Base-by-base conservation (phyloP, 768 basidiomycete species). In the Lactarius sp. region DNA sequence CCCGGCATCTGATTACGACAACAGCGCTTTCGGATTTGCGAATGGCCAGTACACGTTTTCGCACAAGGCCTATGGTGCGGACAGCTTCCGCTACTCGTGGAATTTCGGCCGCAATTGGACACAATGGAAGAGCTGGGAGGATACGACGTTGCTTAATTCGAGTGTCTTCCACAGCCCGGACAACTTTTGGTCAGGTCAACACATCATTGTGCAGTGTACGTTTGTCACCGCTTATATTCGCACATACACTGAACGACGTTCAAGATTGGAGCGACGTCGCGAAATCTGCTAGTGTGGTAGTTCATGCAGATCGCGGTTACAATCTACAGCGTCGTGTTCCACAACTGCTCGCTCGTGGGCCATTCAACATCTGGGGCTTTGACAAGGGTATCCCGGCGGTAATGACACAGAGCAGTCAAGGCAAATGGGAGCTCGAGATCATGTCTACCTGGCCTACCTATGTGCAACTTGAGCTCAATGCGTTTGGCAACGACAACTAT, bases 311-410 rank as follows among this genome's bases (percentile, higher is more conserved):
- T 70, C 73, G 78, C 62, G 80, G 80, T 49, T 90, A 83, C 72
- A 73, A 72, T 7, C 80, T 79, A 3, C 72, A 77, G 55, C 87
- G 94, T 69, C 88, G 92, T 31, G 87, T 91, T 34, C 94, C 94
- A 27, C 92, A 94, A 70, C 80, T 95, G 68, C 77, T 97, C 57
- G 90, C 85, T 50, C 88, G 94, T 69, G 94, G 94, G 54, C 85
- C 87, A 0, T 97, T 92, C 82, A 97, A 97, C 71, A 75, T 81
- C 42, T 97, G 93, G 92, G 94, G 94, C 59, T 94, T 85, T 72
- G 94, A 97, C 76, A 78, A 85, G 61, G 94, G 94, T 69, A 82
- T 93, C 47, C 68, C 83, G 0, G 81, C 89, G 46, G 69, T 81
- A 66, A 92, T 96, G 88, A 76, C 74, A 34, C 83, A 85, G 61